Conservation (phyloP, 495 filamentous ascomycete species). For the Annulohypoxylon bovei region DNA sequence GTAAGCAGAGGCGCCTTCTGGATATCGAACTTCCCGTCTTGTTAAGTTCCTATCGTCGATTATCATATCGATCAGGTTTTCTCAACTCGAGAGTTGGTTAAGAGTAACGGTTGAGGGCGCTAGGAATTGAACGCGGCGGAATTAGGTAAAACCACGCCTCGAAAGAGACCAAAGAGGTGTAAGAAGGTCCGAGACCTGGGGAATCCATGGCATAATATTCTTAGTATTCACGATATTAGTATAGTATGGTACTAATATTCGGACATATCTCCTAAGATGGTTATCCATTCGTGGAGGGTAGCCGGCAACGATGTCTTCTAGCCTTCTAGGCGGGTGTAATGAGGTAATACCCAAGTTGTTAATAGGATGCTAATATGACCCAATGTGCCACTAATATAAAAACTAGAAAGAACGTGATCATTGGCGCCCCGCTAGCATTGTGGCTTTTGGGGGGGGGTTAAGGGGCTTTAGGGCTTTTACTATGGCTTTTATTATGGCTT, state of each 20-base stretch:
- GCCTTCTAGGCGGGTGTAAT: background rate
- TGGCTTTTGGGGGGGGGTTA: background rate
- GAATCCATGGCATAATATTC: conserved; percentile 1
- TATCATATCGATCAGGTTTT: background rate
- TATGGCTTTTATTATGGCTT: background rate
- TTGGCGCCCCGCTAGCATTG: background rate
- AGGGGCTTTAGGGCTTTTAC: background rate
- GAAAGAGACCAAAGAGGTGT: background rate
- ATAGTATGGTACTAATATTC: background rate
- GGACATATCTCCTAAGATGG: conserved; percentile 20
- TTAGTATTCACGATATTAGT: conserved; percentile 1
- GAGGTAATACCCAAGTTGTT: background rate
- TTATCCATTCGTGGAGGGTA: conserved; percentile 18
- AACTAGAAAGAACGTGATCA: background rate
- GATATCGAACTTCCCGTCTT: background rate
- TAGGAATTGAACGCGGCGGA: background rate
- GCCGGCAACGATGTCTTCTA: background rate
- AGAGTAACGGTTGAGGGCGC: background rate
- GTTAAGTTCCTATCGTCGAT: background rate
- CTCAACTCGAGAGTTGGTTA: background rate
- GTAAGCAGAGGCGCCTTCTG: background rate
- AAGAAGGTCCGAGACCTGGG: background rate
- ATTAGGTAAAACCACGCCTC: background rate
- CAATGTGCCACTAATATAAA: background rate
- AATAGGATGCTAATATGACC: background rate